Evolutionary conservation across 148 eudicot species (phyloP), one percentile per base, ranked within the genome.

Genomic region (Drosera capensis): DNA sequence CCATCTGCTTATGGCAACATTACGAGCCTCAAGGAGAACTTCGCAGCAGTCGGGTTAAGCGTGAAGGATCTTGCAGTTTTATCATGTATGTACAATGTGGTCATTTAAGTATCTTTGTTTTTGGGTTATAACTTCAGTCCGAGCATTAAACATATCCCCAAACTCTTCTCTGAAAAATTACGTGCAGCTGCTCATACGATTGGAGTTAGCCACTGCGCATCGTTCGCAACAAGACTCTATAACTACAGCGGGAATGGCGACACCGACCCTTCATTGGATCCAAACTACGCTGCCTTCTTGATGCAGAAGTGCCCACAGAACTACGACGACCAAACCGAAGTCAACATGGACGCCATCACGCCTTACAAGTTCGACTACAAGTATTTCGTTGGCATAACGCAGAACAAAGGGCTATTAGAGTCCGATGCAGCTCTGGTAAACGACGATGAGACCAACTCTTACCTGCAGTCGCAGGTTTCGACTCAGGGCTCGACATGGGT

Each of bases 201-300:
- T 9, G 86, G 94, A 35, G 51, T 58, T 4, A 56, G 71, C 2
- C 86, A 75, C 23, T 82, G 94, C 66, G 19, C 42, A 15, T 23
- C 48, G 35, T 54, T 78, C 42, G 0, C 41, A 1, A 37, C 8
- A 9, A 69, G 94, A 1, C 30, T 82, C 19, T 78, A 78, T 77
- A 82, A 82, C 29, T 75, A 70, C 71, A 72, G 69, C 13, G 94
- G 87, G 15, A 56, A 50, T 20, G 80, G 70, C 0, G 82, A 75
- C 43, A 41, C 56, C 0, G 86, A 82, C 52, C 94, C 94, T 0
- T 5, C 72, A 6, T 0, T 82, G 23, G 52, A 65, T 34, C 60
- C 68, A 0, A 26, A 38, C n/a, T 78, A 78, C 45, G 59, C 67
- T 1, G 21, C 35, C 0, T 26, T 24, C 4, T 40, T 82, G 42